Base-by-base conservation (phyloP, 2,329 filamentous ascomycete genomes). In the Calonectria crousiana region DNA sequence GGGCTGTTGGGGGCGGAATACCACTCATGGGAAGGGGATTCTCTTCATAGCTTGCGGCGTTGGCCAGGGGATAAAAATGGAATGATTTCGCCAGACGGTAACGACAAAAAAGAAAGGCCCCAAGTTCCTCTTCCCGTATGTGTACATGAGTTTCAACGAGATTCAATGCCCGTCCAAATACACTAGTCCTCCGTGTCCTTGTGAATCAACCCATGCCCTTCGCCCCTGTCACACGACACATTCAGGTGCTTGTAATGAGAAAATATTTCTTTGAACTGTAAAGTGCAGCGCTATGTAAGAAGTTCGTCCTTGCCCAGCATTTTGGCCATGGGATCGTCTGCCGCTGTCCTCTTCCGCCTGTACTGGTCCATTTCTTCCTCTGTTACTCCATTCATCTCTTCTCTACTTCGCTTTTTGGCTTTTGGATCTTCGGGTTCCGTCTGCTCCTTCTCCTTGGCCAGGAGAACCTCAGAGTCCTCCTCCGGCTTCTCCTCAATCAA, bases 361-460 rank as follows among this genome's bases (percentile, higher is more conserved):
- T 97, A 98, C 74, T 93, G 92, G 72, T 98, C 96, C 86, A 98
- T 90, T 78, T 98, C 95, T 71, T 94, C 94, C 81, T 98, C 95
- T 0, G 93, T 93, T 16, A 97, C 90, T 1, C 93, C 94, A 28
- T 91, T 91, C 79, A 93, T 93, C 82, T 98, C 94, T 70, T 94
- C 92, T 36, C 95, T 86, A 1, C 93, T 94, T 56, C 95, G 90
- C 84, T 97, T 96, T 83, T 92, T 94, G 34, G 84, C 82, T 51
- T 79, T 81, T 10, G 76, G 58, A 9, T 79, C 80, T 26, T 85
- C 82, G 20, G 83, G 80, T 20, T 83, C 82, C 4, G 84, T 78
- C 9, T 81, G 3, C 20, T 78, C 76, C 67, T 79, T 30, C 53
- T 72, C 64, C 6, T 77, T 81, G 1, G 84, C 36, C n/a, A 26